Evolutionary conservation across 306 rosid genomes (phyloP).

Genomic region (Inga laurina): DNA sequence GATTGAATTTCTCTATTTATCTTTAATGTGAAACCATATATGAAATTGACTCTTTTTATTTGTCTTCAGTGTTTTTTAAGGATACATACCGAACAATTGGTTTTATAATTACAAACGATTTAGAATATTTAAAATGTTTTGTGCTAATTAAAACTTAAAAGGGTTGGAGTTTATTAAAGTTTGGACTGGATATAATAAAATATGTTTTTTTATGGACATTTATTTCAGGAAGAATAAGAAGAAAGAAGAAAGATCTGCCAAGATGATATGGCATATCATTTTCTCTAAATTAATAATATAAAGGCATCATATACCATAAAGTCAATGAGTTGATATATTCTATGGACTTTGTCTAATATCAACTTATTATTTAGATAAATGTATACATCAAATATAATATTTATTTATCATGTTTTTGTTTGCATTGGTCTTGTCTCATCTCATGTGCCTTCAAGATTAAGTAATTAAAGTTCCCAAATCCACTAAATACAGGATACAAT

Average conservation of each 20-base stretch:
- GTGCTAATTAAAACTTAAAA: background rate
- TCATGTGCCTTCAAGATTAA: slow-evolving; percentile 28
- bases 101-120: no score
- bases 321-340: slow-evolving; percentile 18
- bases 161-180: background rate
- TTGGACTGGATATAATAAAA: background rate
- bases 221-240: background rate
- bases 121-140: background rate
- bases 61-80: no score
- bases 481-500: background rate
- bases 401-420: background rate
- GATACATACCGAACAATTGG: background rate
- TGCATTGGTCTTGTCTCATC: background rate
- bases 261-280: background rate
- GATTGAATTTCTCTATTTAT: background rate
- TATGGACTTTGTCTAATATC: slow-evolving; percentile 29
- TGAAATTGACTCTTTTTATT: background rate
- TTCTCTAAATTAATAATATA: background rate
- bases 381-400: background rate
- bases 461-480: background rate
- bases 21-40: background rate
- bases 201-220: background rate
- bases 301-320: background rate
- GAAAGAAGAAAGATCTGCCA: background rate
- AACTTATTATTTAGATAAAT: background rate